These are phyloP conservation scores for Pythium volutum DNA, from an alignment of 352 stramenopile genomes.

Conservation along the genomic window DNA sequence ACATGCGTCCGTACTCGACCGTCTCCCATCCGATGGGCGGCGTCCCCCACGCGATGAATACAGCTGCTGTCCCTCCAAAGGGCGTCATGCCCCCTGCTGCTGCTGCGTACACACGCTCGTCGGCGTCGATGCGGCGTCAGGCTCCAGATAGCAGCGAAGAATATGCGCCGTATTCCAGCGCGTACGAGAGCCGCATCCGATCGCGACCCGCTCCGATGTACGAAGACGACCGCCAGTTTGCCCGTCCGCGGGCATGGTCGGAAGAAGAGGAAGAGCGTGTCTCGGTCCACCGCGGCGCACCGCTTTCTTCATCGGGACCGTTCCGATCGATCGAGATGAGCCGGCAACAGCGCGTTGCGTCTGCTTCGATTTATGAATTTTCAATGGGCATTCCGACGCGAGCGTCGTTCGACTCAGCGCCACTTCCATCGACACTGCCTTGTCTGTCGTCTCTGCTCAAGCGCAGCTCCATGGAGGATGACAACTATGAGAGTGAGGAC, in stretches of 20 bases:
- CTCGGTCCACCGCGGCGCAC: background rate
- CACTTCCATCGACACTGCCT: conserved; percentile 13
- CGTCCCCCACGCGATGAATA: background rate
- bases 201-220: background rate
- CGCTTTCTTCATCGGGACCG: background rate
- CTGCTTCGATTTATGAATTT: background rate
- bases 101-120: background rate
- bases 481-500: conserved; percentile 10
- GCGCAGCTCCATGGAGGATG: conserved; percentile 1
- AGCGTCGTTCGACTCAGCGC: background rate
- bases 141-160: background rate
- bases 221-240: background rate
- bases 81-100: background rate
- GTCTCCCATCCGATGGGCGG: conserved; percentile 18
- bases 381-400: background rate
- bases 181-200: conserved; percentile 17
- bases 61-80: background rate
- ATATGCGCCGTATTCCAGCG: background rate
- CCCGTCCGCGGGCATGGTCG: background rate
- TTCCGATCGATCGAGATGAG: background rate
- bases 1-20: conserved; percentile 27
- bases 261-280: conserved; percentile 4
- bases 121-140: background rate
- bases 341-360: background rate
- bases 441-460: conserved; percentile 21